Evolutionary conservation across 805 yeast species (phyloP), one percentile per base, ranked within the genome.

Genomic region (Blastobotrys parvus): DNA sequence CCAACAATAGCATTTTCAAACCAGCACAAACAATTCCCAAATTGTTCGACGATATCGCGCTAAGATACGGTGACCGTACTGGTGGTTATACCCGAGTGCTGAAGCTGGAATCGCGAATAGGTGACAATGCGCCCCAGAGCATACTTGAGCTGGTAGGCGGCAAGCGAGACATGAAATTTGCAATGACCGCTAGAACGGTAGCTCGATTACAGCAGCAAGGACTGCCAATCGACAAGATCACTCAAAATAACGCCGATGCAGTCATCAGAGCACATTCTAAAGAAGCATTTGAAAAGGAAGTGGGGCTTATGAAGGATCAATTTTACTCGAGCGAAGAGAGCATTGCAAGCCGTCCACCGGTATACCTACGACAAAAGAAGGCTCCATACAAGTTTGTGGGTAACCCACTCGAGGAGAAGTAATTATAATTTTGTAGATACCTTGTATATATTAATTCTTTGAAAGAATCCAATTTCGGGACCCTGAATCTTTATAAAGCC

Each of bases 81-180:
- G 84, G 87, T 48, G 97, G 97, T 1, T 90, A 81, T 66, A 87
- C 97, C 2, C 76, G 97, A 52, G 76, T 90, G 42, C 65, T 88
- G 48, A 80, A 75, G 53, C 68, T 92, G 47, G 97, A 92, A 62
- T 87, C 89, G 15, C 72, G 97, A 51, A 62, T 81, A 38, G 89
- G 92, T 44, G 98, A 92, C 60, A 82, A 79, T 48, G 95, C 97
- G 0, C 89, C 89, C 25, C 92, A 85, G 71, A 80, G 92, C 0
- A 79, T 89, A 6, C 58, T 92, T 42, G 98, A 92, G 63, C 69
- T 92, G 38, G 94, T 90, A 1, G 95, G 84, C 53, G 77, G 80
- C 3, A 63, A 69, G 59, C 67, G 77, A 46, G 95, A 86, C 58
- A 72, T 84, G 70, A 76, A 80, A 53, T 73, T 78, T 50, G 83